These are phyloP conservation scores for Bipolaris oryzae DNA, from an alignment of 2,329 filamentous ascomycete species.

Conservation along the genomic window DNA sequence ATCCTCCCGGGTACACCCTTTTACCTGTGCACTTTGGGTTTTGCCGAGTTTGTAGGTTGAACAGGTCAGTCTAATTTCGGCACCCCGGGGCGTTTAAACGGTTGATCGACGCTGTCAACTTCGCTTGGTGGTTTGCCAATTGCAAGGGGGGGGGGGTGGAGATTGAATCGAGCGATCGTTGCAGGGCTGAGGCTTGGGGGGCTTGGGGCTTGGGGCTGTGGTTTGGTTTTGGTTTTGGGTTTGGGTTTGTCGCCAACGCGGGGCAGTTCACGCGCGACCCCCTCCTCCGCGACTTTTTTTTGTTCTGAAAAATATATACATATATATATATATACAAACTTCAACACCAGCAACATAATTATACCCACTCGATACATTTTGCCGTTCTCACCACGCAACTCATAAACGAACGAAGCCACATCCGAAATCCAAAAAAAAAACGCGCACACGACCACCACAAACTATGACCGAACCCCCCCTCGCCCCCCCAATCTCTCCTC, in stretches of 20 bases:
- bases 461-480: conserved; percentile 32
- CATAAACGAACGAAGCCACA: background rate
- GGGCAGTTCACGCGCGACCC: conserved; percentile 6
- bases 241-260: conserved; percentile 7
- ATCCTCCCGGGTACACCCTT: conserved; percentile 3
- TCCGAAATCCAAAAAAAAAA: no score
- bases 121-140: conserved; percentile 13
- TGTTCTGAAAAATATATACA: no score
- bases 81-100: conserved; percentile 6
- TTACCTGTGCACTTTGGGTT: conserved; percentile 6
- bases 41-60: background rate
- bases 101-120: conserved; percentile 16
- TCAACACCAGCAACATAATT: background rate
- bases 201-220: no score
- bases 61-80: conserved; percentile 4
- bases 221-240: no score
- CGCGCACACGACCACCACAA: background rate
- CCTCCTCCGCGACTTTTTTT: no score
- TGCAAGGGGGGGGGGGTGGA: conserved; percentile 16
- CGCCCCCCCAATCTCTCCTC: conserved; percentile 26
- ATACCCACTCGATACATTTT: background rate
- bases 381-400: no score
- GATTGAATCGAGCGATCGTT: conserved; percentile 11
- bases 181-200: no score
- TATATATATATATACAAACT: no score